Conservation (phyloP, 2,329 filamentous ascomycete genomes). For the Nothomitra cinnamomea region DNA sequence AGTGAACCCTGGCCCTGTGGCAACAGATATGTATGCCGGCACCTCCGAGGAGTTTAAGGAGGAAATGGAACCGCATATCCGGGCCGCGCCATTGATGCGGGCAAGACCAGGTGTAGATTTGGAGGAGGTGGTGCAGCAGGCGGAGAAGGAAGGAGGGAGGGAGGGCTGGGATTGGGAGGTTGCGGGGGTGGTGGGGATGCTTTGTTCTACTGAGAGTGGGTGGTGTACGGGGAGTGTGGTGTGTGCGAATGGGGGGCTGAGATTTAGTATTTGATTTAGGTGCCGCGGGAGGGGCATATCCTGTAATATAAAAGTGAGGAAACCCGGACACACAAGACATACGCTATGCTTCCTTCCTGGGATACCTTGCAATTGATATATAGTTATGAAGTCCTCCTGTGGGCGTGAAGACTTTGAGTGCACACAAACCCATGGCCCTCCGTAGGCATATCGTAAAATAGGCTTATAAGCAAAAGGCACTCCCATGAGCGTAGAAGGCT, state of each 20-base stretch:
- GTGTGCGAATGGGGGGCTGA: conserved; percentile 64
- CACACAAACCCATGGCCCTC: too few relatives aligned
- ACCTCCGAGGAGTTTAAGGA: conserved; percentile 40
- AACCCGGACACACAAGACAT: too few relatives aligned
- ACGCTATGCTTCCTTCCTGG: too few relatives aligned
- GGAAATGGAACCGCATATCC: conserved; percentile 41
- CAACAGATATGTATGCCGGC: conserved; percentile 45
- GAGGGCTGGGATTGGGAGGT: conserved; percentile 53
- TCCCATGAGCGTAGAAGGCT: too few relatives aligned
- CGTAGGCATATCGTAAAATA: too few relatives aligned
- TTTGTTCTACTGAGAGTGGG: conserved; percentile 51
- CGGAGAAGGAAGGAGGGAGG: conserved; percentile 36
- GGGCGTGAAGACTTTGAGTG: too few relatives aligned
- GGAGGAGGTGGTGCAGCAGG: conserved; percentile 41
- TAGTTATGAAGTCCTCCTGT: too few relatives aligned
- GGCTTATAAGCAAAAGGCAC: too few relatives aligned
- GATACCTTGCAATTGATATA: too few relatives aligned
- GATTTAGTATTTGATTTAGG: neutral
- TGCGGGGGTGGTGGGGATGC: conserved; percentile 60
- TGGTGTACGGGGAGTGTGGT: conserved; percentile 71
- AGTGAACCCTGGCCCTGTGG: conserved; percentile 48
- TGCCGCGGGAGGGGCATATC: too few relatives aligned
- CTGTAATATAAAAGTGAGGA: too few relatives aligned
- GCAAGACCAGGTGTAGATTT: conserved; percentile 45
- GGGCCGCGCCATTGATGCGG: conserved; percentile 46